Evolutionary conservation across 2,329 filamentous ascomycete genomes (phyloP), one percentile per base, ranked within the genome.

Genomic region (Curvularia lunata): DNA sequence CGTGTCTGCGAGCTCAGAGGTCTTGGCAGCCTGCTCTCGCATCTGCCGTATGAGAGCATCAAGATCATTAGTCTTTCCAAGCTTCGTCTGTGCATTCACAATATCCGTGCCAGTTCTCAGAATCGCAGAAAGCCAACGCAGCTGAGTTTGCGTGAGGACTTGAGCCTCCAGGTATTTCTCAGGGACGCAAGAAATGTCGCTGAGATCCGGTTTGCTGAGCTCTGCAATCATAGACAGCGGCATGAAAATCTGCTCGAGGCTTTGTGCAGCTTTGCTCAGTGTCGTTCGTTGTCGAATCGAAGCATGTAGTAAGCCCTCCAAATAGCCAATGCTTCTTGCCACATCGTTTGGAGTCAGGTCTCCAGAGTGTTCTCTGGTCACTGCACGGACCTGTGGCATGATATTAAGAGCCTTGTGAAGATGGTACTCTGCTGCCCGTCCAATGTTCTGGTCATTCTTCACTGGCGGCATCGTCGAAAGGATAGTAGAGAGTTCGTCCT

Each of bases 321-420:
- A 80, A 63, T 91, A 91, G 0, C 92, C 92, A 48, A 91, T 84
- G 72, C 92, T 93, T 70, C 93, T 85, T 41, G 85, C 84, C 7
- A 95, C 85, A 67, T 97, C 92, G 8, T 91, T 88, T 41, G 87
- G 84, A 43, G 90, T 96, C 38, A 99, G 79, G 63, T 99, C 96
- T 37, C 91, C 88, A 0, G 91, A 92, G 75, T 96, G 92, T 49
- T 91, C 88, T 62, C 87, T 83, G 9, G 86, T 81, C 28, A 88
- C 83, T 41, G 85, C 81, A 67, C 94, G 86, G 48, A 90, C 85
- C 64, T 84, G 84, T 16, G 88, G 85, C 64, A 90, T 86, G 12
- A 92, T 75, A 70, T 94, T 91, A 27, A 97, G 79, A 28, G 91
- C 82, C 71, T 91, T 89, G 76, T 96, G 88, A 74, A 96, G 90